Conservation (phyloP, 2,329 filamentous ascomycete species). For the Cladosporium sp. region DNA sequence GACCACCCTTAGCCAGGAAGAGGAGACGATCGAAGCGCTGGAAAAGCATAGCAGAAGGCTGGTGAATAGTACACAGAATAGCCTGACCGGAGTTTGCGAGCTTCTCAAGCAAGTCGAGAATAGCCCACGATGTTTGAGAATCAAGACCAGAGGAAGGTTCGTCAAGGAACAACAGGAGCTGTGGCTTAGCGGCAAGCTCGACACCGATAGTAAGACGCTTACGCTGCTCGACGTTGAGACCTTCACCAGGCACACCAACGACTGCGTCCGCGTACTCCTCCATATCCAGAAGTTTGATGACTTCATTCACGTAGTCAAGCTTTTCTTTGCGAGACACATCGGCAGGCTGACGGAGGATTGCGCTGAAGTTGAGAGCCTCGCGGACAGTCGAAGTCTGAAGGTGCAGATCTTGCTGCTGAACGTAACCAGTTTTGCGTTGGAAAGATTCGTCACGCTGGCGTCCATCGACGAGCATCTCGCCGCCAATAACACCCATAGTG, state of each 20-base stretch:
- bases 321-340: slow-evolving; percentile 75
- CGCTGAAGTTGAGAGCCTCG: slow-evolving; percentile 84
- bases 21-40: slow-evolving; percentile 83
- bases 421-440: slow-evolving; percentile 89
- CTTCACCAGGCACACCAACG: slow-evolving; percentile 87
- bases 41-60: slow-evolving; percentile 94
- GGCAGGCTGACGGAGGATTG: slow-evolving; percentile 79
- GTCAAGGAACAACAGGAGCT: slow-evolving; percentile 86
- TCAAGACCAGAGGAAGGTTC: slow-evolving; percentile 95
- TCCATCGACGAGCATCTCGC: slow-evolving; percentile 83
- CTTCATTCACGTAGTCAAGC: slow-evolving; percentile 82
- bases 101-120: slow-evolving; percentile 84
- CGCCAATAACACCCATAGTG: slow-evolving; percentile 84
- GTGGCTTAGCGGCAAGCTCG: slow-evolving; percentile 90
- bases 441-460: slow-evolving; percentile 75
- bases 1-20: slow-evolving; percentile 74
- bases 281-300: slow-evolving; percentile 91
- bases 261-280: slow-evolving; percentile 85
- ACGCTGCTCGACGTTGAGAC: slow-evolving; percentile 69
- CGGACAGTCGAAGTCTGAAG: slow-evolving; percentile 81
- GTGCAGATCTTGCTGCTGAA: slow-evolving; percentile 83
- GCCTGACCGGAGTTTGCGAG: slow-evolving; percentile 86
- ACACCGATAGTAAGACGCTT: slow-evolving; percentile 90
- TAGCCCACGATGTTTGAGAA: slow-evolving; percentile 90
- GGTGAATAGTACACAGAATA: slow-evolving; percentile 95